Percentiles rank a stretch among this genome's conserved stretches.
Conservation (phyloP, 164 flowering plant species). For the Kingdonia uniflora region DNA sequence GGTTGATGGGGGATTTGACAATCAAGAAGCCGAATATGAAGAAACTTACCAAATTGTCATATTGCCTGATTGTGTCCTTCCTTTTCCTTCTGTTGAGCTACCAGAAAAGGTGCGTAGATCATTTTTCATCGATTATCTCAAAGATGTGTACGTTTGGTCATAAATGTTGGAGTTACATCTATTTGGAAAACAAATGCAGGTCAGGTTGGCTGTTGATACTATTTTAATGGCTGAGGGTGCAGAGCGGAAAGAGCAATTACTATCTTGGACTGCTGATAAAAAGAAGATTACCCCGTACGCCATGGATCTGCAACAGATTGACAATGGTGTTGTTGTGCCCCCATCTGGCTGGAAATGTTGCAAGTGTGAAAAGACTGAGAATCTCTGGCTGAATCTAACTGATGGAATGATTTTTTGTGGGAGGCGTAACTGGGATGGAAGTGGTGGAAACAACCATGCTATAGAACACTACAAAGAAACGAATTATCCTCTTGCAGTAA, state of each 20-base stretch:
- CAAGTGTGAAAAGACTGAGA: slow-evolving; percentile 85
- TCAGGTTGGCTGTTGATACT: slow-evolving; percentile 85
- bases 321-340: slow-evolving; percentile 65
- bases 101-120: slow-evolving; percentile 68
- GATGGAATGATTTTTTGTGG: slow-evolving; percentile 99
- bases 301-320: slow-evolving; percentile 55
- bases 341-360: slow-evolving; percentile 93
- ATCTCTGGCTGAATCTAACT: slow-evolving; percentile 91
- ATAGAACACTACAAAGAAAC: slow-evolving; percentile 71
- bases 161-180: neutral
- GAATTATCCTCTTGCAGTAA: slow-evolving; percentile 84
- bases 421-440: slow-evolving; percentile 12
- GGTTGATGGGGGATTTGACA: slow-evolving; percentile 91
- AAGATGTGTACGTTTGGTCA: neutral
- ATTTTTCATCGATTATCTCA: no score
- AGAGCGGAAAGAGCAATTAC: slow-evolving; percentile 77
- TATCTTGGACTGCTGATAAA: slow-evolving; percentile 83
- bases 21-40: slow-evolving; percentile 70
- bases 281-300: slow-evolving; percentile 71
- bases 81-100: slow-evolving; percentile 89
- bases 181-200: slow-evolving; percentile 33
- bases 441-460: slow-evolving; percentile 98
- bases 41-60: slow-evolving; percentile 54
- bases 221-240: slow-evolving; percentile 73
- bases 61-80: slow-evolving; percentile 69